phyloP scores from a whole-genome alignment of 192 early-diverging fungal genomes.

The Podila horticola region DNA sequence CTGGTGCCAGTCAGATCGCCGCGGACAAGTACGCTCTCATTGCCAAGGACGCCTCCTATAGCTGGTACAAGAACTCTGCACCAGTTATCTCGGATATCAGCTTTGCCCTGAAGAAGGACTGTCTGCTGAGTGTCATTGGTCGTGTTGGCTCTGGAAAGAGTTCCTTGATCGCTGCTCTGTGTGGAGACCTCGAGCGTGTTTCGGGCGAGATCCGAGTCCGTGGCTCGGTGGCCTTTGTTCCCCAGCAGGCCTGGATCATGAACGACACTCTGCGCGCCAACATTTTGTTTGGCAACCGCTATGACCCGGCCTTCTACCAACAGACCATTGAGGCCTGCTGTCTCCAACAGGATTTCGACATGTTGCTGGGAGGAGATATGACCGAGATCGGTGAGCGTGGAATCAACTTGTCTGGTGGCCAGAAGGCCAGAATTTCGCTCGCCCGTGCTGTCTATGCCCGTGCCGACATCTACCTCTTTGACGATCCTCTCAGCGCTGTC shows the following conservation, averaged over 20 bases:
- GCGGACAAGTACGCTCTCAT: slow-evolving; percentile 37
- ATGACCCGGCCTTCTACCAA: slow-evolving; percentile 61
- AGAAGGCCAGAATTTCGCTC: slow-evolving; percentile 78
- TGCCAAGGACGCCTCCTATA: slow-evolving; percentile 36
- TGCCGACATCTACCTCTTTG: slow-evolving; percentile 69
- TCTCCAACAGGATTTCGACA: slow-evolving; percentile 84
- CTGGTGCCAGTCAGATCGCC: slow-evolving; percentile 10
- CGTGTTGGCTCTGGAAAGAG: slow-evolving; percentile 66
- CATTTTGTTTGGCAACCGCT: slow-evolving; percentile 87
- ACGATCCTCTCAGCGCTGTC: slow-evolving; percentile 70
- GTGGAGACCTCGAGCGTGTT: slow-evolving; percentile 87
- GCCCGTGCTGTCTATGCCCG: slow-evolving; percentile 90
- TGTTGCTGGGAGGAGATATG: slow-evolving; percentile 86
- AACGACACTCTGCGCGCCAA: slow-evolving; percentile 93
- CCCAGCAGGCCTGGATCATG: slow-evolving; percentile 89
- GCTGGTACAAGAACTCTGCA: slow-evolving; percentile 38
- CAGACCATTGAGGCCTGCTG: slow-evolving; percentile 84
- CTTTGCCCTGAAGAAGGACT: slow-evolving; percentile 30
- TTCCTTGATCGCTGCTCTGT: slow-evolving; percentile 60
- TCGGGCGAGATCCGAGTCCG: slow-evolving; percentile 72
- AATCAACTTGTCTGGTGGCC: slow-evolving; percentile 92
- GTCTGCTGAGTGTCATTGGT: slow-evolving; percentile 41
- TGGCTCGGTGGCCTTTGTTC: slow-evolving; percentile 74
- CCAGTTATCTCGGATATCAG: slow-evolving; percentile 39
- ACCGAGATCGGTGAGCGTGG: slow-evolving; percentile 95